Percentiles rank a stretch among this genome's conserved stretches.
Conservation (phyloP, 78 protist species). For the Planoprotostelium fungivorum region DNA sequence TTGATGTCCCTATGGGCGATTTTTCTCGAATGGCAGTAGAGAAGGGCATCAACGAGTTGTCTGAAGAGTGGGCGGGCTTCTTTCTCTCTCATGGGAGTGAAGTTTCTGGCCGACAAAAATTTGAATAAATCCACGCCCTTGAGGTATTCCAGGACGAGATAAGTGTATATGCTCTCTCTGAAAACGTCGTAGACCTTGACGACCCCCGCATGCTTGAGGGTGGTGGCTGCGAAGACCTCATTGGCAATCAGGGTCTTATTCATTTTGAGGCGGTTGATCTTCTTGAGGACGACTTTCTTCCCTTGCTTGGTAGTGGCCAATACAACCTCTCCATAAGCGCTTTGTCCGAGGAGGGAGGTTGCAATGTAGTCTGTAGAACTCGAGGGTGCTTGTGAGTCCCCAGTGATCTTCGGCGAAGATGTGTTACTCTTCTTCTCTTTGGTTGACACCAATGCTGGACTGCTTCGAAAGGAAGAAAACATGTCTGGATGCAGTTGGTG, state of each 20-base stretch:
- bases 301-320: neutral
- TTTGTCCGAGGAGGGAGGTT: neutral
- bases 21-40: neutral
- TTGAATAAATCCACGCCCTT: neutral
- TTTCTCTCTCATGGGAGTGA: neutral
- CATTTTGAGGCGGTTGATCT: neutral
- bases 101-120: neutral
- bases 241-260: neutral
- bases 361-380: neutral
- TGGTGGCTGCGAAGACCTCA: neutral
- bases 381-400: neutral
- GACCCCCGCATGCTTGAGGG: neutral
- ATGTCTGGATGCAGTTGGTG: no score
- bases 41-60: neutral
- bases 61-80: neutral
- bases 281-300: neutral
- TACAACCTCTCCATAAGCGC: neutral
- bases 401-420: neutral
- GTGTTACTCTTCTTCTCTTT: neutral
- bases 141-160: neutral
- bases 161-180: neutral
- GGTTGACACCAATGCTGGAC: neutral
- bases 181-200: neutral
- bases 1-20: neutral
- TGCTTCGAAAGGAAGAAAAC: neutral